phyloP scores from a whole-genome alignment of 371 early-diverging fungal genomes.

The Apophysomyces sp. region DNA sequence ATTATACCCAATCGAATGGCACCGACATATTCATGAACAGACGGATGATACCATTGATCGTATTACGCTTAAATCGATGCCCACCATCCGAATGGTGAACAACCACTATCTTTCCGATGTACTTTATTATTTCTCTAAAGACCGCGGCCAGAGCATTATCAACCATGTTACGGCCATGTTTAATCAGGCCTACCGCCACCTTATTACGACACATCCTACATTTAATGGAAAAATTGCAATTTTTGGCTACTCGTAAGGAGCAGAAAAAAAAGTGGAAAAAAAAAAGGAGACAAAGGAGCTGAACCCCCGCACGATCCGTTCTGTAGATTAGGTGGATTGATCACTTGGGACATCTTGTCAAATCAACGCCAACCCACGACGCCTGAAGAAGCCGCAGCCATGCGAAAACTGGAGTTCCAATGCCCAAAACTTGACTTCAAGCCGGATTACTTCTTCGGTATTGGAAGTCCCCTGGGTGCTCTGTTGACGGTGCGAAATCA shows the following conservation, averaged over 20 bases:
- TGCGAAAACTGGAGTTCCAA: conserved; percentile 36
- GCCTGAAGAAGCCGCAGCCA: conserved; percentile 18
- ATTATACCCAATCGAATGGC: conserved; percentile 56
- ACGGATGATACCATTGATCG: conserved; percentile 35
- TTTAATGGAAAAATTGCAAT: conserved; percentile 61
- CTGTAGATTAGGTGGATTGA: conserved; percentile 58
- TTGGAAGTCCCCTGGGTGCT: conserved; percentile 66
- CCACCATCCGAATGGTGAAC: conserved; percentile 53
- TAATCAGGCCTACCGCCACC: conserved; percentile 53
- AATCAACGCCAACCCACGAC: conserved; percentile 31
- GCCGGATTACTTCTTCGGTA: conserved; percentile 54
- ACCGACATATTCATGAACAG: conserved; percentile 53
- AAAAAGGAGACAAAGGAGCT: conserved; percentile 1
- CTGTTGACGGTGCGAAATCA: conserved; percentile 63
- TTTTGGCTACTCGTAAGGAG: conserved; percentile 55
- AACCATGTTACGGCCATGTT: conserved; percentile 53
- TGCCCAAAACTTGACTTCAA: conserved; percentile 54
- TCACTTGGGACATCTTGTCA: conserved; percentile 62
- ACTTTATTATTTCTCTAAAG: conserved; percentile 55
- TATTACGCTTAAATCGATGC: conserved; percentile 63
- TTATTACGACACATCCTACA: conserved; percentile 49
- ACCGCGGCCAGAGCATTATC: conserved; percentile 55
- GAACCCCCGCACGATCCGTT: neutral
- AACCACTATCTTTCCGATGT: conserved; percentile 70
- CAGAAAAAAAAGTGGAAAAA: neutral